Base-by-base conservation (phyloP, 208 protist species). In the Trypanosoma avium region DNA sequence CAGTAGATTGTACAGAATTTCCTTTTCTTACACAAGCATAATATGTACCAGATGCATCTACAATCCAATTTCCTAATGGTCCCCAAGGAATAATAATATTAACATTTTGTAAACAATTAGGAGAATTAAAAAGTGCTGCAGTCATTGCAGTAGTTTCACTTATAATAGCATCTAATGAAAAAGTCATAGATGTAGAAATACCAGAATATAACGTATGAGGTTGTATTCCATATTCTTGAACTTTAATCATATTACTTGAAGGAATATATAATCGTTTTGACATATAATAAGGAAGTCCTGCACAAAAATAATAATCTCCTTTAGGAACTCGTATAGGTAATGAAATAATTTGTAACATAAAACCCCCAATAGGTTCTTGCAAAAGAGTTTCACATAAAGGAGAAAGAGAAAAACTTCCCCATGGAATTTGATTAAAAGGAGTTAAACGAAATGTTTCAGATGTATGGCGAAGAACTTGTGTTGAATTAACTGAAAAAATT, bases 221-320 rank as follows among this genome's bases (percentile, higher is more conserved):
- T 56, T 83, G 75, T 27, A 92, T 45, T 35, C 77, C 79, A 49
- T 89, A 92, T 67, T 88, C 81, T 22, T 30, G 19, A 0, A 92
- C 77, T 15, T 36, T 36, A 32, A 92, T 67, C 0, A 13, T 33
- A 19, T 56, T 73, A 5, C 24, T 24, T 17, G 79, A 73, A 3
- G 86, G 86, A 45, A 86, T 66, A 49, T 77, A 92, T 10, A 81
- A 61, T 55, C 70, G 36, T 33, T 36, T n/a, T 55, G 36, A 5
- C 56, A 72, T 2, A 60, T 53, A 32, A 46, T 76, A 66, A 61
- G 53, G 30, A 61, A 50, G 24, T 19, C 79, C 54, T 9, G 29
- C 21, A 33, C 85, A 92, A 33, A 88, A 75, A 62, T 86, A 88
- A 66, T 92, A 92, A 15, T 36, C 58, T 1, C 85, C 85, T 22